Percentiles rank a stretch among this genome's conserved stretches.
phyloP scores from a whole-genome alignment of 495 filamentous ascomycete genomes.

The Neurospora sp. region DNA sequence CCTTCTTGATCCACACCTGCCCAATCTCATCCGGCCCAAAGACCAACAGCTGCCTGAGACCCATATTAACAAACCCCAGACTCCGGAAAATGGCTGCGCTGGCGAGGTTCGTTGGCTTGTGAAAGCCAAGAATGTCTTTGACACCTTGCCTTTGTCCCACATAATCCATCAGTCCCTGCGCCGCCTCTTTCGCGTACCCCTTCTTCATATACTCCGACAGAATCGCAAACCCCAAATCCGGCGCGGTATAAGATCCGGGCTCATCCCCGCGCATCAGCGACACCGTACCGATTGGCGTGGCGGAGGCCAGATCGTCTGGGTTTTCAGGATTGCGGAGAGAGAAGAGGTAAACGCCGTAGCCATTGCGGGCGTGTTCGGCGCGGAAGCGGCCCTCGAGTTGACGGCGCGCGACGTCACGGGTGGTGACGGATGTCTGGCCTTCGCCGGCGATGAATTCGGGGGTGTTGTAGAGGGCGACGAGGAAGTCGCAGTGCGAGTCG shows the following conservation, averaged over 20 bases:
- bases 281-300: constrained; percentile 18
- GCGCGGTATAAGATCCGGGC: constrained; percentile 13
- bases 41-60: too few relatives aligned
- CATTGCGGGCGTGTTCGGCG: constrained; percentile 18
- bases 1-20: too few relatives aligned
- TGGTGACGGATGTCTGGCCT: constrained; percentile 16
- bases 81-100: too few relatives aligned
- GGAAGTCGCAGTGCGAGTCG: constrained; percentile 24
- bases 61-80: too few relatives aligned
- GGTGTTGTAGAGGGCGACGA: constrained; percentile 26
- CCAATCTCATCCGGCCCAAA: too few relatives aligned
- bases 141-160: too few relatives aligned
- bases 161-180: constrained; percentile 19
- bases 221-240: constrained; percentile 29
- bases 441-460: constrained; percentile 19
- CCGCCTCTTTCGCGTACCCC: constrained; percentile 32
- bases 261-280: constrained; percentile 22
- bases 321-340: constrained; percentile 1
- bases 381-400: constrained; percentile 14
- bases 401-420: constrained; percentile 13
- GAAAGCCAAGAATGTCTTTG: too few relatives aligned
- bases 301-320: not conserved
- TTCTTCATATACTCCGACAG: constrained; percentile 22
- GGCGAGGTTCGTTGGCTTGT: too few relatives aligned
- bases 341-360: constrained; percentile 24